These are phyloP conservation scores for Hypoxylon fragiforme DNA, from an alignment of 495 filamentous ascomycete species.

Conservation along the genomic window DNA sequence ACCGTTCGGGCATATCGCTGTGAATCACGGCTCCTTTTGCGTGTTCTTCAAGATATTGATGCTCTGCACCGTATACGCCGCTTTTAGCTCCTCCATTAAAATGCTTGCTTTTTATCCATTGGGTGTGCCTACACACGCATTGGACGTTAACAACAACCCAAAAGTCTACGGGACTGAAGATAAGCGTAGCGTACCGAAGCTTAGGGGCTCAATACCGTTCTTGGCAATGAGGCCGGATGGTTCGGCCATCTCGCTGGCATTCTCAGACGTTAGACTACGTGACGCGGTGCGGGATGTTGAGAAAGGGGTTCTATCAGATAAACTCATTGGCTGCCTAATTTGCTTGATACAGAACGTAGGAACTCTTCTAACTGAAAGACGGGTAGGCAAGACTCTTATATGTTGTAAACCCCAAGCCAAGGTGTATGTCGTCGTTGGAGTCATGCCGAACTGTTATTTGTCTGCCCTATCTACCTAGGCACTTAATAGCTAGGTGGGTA, in stretches of 20 bases:
- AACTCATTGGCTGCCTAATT: not conserved
- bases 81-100: conserved; percentile 75
- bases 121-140: conserved; percentile 36
- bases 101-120: conserved; percentile 71
- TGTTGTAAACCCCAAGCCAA: too few species aligned
- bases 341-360: not conserved
- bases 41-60: conserved; percentile 71
- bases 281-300: conserved; percentile 14
- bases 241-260: conserved; percentile 35
- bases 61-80: conserved; percentile 57
- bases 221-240: conserved; percentile 57
- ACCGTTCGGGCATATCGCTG: conserved; percentile 79
- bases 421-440: too few species aligned
- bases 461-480: too few species aligned
- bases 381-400: conserved; percentile 20
- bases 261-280: conserved; percentile 3
- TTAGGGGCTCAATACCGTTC: conserved; percentile 60
- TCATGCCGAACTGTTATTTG: too few species aligned
- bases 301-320: conserved; percentile 11
- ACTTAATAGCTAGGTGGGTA: too few species aligned
- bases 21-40: conserved; percentile 72
- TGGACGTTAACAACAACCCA: conserved; percentile 1
- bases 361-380: not conserved
- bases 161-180: too few species aligned
- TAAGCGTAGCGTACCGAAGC: conserved; percentile 39